phyloP scores from a whole-genome alignment of 257 asterid genomes.

The Gentiana straminea region DNA sequence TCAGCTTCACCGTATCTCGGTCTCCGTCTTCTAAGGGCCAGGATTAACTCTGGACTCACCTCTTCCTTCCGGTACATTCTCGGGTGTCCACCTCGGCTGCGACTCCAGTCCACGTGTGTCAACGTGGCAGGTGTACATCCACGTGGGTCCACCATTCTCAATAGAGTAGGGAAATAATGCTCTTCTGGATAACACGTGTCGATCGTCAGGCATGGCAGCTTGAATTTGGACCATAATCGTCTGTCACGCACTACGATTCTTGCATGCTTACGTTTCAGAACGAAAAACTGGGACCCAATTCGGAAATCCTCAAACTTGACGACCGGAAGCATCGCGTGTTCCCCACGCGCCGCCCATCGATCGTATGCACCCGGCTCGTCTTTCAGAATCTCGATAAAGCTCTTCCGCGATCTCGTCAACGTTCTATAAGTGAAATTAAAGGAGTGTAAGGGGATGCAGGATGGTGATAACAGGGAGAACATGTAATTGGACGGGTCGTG shows the following conservation, averaged over 20 bases:
- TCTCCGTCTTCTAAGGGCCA: constrained; percentile 13
- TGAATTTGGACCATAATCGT: constrained; percentile 58
- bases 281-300: constrained; percentile 79
- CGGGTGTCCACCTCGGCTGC: constrained; percentile 51
- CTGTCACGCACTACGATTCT: constrained; percentile 38
- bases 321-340: constrained; percentile 52
- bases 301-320: constrained; percentile 47
- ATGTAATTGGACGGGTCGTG: constrained; percentile 50
- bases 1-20: constrained; percentile 52
- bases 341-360: constrained; percentile 88
- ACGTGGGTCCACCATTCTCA: constrained; percentile 56
- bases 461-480: constrained; percentile 60
- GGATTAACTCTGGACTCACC: constrained; percentile 40
- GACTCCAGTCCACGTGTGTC: constrained; percentile 73
- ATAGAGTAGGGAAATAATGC: constrained; percentile 68
- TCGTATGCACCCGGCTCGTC: constrained; percentile 55
- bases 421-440: constrained; percentile 31
- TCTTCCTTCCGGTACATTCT: constrained; percentile 30
- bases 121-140: constrained; percentile 60
- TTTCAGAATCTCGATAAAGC: constrained; percentile 52
- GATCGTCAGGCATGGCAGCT: constrained; percentile 35
- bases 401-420: constrained; percentile 24
- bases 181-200: constrained; percentile 82
- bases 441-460: constrained; percentile 57
- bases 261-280: constrained; percentile 54